A percentile compares a stretch with the other conserved stretches of the same genome.
Conservation (phyloP, 495 filamentous ascomycete genomes). For the Tuber microsphaerosporum region DNA sequence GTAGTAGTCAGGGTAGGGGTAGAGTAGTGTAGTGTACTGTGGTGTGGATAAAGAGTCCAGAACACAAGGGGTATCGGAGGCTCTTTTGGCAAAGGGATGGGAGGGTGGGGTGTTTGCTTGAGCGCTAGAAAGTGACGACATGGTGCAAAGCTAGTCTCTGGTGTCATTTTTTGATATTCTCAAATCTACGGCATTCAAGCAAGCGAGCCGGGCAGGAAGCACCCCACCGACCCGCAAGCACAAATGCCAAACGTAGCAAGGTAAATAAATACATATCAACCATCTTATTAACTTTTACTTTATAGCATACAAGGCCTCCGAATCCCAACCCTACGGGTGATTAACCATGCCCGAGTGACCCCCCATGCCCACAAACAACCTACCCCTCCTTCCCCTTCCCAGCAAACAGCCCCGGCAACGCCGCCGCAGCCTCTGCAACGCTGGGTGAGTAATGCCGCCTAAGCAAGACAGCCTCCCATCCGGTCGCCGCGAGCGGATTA, state of each 20-base stretch:
- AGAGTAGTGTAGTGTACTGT: background rate
- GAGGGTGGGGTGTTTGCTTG: background rate
- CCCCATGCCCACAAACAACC: background rate
- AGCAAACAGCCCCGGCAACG: slow-evolving; percentile 59
- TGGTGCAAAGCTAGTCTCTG: background rate
- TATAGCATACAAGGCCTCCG: background rate
- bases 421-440: slow-evolving; percentile 65
- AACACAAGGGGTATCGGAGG: background rate
- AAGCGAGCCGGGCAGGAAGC: background rate
- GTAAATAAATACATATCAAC: background rate
- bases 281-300: background rate
- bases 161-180: background rate
- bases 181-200: background rate
- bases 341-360: background rate
- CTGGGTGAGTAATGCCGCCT: slow-evolving; percentile 78
- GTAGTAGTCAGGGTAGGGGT: background rate
- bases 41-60: background rate
- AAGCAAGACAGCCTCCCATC: slow-evolving; percentile 91
- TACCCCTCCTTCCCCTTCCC: background rate
- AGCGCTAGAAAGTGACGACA: background rate
- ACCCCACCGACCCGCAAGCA: background rate
- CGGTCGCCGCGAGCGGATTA: slow-evolving; percentile 80
- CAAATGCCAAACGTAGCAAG: background rate
- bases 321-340: background rate
- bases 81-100: background rate